A percentile compares a stretch with the other conserved stretches of the same genome.
Conservation (phyloP, 129 eudicot species). For the Tagetes erecta region DNA sequence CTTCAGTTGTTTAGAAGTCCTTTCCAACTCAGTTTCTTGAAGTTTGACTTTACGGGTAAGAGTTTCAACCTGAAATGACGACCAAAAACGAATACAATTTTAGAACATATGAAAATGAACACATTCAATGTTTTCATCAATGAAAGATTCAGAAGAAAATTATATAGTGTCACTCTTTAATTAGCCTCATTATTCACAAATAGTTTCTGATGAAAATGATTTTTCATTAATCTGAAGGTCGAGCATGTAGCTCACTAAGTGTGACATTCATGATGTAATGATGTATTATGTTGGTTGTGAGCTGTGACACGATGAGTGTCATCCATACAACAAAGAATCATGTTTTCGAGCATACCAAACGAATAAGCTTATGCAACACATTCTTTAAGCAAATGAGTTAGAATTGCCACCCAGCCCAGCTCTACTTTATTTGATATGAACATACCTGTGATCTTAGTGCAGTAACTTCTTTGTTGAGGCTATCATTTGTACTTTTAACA, state of each 20-base stretch:
- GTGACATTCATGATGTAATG: conserved; percentile 5
- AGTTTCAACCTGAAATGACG: conserved; percentile 64
- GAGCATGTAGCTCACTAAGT: conserved; percentile 13
- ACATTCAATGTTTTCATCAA: background rate
- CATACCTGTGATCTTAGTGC: conserved; percentile 72
- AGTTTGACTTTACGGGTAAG: conserved; percentile 68
- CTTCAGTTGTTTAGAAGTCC: conserved; percentile 67
- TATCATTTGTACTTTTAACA: conserved; percentile 51
- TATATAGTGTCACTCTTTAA: background rate
- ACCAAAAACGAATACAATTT: conserved; percentile 11
- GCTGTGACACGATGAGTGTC: background rate
- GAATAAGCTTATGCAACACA: background rate
- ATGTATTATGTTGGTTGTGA: background rate
- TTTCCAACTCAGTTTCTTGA: conserved; percentile 84
- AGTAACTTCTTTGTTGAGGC: conserved; percentile 57
- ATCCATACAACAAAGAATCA: background rate
- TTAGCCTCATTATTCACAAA: conserved; percentile 1
- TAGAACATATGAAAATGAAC: background rate
- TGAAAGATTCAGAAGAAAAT: background rate
- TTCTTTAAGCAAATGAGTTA: background rate
- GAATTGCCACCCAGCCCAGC: background rate
- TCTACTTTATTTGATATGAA: background rate
- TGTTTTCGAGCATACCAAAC: background rate
- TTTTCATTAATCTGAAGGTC: background rate
- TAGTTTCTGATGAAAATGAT: conserved; percentile 9